Conservation (phyloP, 257 asterid species). For the Verbascum thapsus region DNA sequence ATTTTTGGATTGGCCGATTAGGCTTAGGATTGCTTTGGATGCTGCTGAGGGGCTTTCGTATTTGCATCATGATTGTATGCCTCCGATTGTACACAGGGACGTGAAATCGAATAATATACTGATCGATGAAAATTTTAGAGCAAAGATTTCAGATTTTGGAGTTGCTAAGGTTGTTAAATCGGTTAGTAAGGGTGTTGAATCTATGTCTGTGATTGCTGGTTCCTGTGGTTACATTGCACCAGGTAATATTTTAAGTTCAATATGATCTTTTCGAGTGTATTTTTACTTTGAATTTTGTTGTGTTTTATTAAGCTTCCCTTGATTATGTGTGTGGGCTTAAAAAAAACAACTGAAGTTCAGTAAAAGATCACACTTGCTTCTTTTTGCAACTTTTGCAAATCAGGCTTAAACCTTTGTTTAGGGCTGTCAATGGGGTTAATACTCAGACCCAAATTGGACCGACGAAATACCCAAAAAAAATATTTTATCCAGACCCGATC, state of each 20-base stretch:
- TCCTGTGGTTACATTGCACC: slow-evolving; percentile 94
- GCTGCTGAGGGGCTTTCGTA: slow-evolving; percentile 88
- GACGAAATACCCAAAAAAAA: no score
- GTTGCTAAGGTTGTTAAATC: slow-evolving; percentile 62
- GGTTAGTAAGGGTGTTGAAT: slow-evolving; percentile 39
- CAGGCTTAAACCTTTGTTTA: no score
- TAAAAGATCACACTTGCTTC: no score
- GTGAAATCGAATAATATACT: slow-evolving; percentile 78
- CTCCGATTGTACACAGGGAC: slow-evolving; percentile 85
- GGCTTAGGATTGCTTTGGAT: slow-evolving; percentile 70
- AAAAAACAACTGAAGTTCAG: no score
- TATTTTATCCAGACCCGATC: no score
- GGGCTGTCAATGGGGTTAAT: no score
- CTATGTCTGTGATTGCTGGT: slow-evolving; percentile 85
- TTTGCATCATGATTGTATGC: slow-evolving; percentile 85
- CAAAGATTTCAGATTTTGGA: slow-evolving; percentile 83
- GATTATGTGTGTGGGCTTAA: no score
- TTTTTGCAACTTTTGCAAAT: no score
- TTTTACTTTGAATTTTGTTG: no score
- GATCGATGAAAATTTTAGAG: slow-evolving; percentile 60
- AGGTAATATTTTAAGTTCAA: slow-evolving; percentile 40
- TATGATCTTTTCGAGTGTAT: no score
- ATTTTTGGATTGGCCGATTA: slow-evolving; percentile 61
- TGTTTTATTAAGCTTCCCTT: no score
- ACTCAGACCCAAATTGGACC: no score